Evolutionary conservation across 345 rosid species (phyloP), one percentile per base, ranked within the genome.

Genomic region (Eucalyptus curtisii): DNA sequence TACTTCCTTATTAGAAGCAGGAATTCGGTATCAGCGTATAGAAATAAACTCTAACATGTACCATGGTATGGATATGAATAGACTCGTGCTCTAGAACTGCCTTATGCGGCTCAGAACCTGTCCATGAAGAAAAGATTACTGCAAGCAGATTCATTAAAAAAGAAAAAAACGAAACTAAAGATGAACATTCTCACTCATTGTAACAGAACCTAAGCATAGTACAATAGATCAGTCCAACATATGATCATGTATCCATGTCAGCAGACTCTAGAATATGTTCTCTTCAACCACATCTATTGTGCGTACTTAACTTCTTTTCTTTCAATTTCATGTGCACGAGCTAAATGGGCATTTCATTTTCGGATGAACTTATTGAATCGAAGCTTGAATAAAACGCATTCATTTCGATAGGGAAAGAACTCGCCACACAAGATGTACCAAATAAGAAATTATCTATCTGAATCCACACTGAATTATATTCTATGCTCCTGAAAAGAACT

Each of bases 11-110:
- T 40, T 11, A 13, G 47, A 40, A 40, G 50, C 50, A 48, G 45
- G 30, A 40, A 44, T 45, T 44, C 7, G 30, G 42, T 20, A 86
- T 59, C 37, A 89, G 33, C 20, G 12, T 87, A 55, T 76, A 90
- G 47, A 89, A 47, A 82, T 86, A 16, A 61, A n/a, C 30, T 33
- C 27, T 84, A n/a, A 87, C 49, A 79, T 76, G 82, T 91, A 97
- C 99, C 99, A 98, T 95, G 57, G 95, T 95, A 90, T 98, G 96
- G 66, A 96, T 93, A 88, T 95, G 96, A 91, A 98, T 96, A 87
- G 96, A 98, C 59, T 89, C 93, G 40, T 96, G 95, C 89, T 94
- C 94, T 82, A 93, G 81, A 87, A 98, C 89, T 86, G 97, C 95
- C 89, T 91, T 91, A 85, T 97, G 98, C 8, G 99, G 99, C 86